Evolutionary conservation across 371 early-diverging fungal species (phyloP).

Genomic region (Mucor mucedo): DNA sequence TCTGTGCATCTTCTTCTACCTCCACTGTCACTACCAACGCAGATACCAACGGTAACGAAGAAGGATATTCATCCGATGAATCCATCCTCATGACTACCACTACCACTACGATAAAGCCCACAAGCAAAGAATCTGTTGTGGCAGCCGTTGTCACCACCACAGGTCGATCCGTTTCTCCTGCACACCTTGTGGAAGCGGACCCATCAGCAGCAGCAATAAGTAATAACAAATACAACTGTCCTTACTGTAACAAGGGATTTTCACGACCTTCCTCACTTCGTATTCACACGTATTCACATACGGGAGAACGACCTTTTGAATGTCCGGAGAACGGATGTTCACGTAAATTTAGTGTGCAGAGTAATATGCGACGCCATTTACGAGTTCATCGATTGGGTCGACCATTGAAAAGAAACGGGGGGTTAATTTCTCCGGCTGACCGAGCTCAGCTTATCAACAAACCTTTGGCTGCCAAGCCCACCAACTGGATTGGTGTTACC

Average conservation of each 20-base stretch:
- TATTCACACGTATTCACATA: conserved; percentile 76
- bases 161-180: neutral
- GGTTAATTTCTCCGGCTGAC: conserved; percentile 16
- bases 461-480: conserved; percentile 33
- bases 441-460: conserved; percentile 32
- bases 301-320: conserved; percentile 77
- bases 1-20: conserved; percentile 30
- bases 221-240: conserved; percentile 67
- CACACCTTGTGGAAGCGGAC: neutral
- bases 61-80: conserved; percentile 16
- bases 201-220: neutral
- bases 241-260: conserved; percentile 70
- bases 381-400: conserved; percentile 49
- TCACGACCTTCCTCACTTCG: conserved; percentile 74
- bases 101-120: neutral
- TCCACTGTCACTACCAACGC: conserved; percentile 29
- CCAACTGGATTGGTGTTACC: conserved; percentile 24
- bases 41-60: conserved; percentile 6
- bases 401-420: conserved; percentile 26
- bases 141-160: too few species aligned
- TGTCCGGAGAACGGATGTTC: conserved; percentile 70
- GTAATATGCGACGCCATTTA: conserved; percentile 79
- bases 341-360: conserved; percentile 75
- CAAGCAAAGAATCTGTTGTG: too few species aligned
- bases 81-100: too few species aligned